Conservation (phyloP, 2,329 filamentous ascomycete species). For the Neofusicoccum laricinum region DNA sequence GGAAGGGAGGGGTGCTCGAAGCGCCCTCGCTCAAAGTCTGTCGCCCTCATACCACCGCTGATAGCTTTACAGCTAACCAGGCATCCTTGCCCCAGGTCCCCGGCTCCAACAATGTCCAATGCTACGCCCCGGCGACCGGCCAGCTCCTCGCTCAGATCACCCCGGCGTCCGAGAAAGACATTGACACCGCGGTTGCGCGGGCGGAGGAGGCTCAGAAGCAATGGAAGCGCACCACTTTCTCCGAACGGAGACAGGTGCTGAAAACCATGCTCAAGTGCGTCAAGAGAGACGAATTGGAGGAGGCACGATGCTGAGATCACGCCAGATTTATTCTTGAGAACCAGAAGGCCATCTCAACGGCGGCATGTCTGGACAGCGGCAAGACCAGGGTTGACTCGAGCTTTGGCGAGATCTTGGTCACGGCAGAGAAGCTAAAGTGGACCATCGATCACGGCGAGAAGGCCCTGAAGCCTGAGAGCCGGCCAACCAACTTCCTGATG, state of each 20-base stretch:
- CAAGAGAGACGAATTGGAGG: not conserved
- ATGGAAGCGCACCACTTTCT: conserved; percentile 78
- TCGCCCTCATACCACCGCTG: not conserved
- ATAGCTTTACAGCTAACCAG: conserved; percentile 18
- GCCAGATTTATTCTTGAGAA: conserved; percentile 74
- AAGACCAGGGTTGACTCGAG: conserved; percentile 95
- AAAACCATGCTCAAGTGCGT: conserved; percentile 68
- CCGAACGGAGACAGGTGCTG: conserved; percentile 73
- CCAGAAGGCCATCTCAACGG: conserved; percentile 79
- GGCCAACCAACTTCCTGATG: conserved; percentile 91
- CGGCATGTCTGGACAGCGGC: conserved; percentile 87
- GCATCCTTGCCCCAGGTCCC: conserved; percentile 42
- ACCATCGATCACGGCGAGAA: conserved; percentile 86
- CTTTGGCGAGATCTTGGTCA: conserved; percentile 92
- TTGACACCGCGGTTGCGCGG: conserved; percentile 74
- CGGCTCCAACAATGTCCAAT: conserved; percentile 69
- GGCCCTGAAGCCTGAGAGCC: conserved; percentile 66
- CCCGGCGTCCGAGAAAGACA: conserved; percentile 70
- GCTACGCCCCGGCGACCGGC: conserved; percentile 87
- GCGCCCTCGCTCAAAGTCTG: conserved; percentile 59
- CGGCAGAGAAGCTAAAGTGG: conserved; percentile 91
- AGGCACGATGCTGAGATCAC: not conserved
- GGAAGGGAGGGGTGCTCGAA: conserved; percentile 57
- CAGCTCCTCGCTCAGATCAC: conserved; percentile 75
- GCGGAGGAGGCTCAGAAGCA: conserved; percentile 70